Conservation (phyloP, 371 early-diverging fungal genomes). For the Actinomortierella ambigua region DNA sequence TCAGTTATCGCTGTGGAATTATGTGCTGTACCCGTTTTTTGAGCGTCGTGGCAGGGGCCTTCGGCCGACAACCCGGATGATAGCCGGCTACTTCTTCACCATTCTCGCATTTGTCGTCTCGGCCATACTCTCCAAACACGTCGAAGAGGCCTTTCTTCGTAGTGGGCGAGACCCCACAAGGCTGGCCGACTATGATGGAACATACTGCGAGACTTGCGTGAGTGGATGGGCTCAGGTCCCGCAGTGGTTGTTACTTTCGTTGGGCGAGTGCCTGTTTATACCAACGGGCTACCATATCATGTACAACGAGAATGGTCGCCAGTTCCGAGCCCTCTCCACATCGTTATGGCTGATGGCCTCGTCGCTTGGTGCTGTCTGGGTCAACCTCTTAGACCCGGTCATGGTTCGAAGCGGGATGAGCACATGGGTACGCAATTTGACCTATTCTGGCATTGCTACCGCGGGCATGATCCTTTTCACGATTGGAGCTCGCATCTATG, state of each 20-base stretch:
- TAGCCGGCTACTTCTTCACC: constrained; percentile 50
- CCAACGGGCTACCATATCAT: constrained; percentile 61
- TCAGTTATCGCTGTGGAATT: constrained; percentile 61
- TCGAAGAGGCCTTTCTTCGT: too few species aligned
- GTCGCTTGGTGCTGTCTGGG: constrained; percentile 24
- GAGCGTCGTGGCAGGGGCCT: constrained; percentile 45
- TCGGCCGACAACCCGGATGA: constrained; percentile 57
- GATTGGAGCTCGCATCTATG: too few species aligned
- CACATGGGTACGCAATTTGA: neutral
- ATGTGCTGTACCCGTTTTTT: constrained; percentile 55
- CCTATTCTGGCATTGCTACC: neutral
- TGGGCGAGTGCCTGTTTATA: constrained; percentile 54
- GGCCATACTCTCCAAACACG: too few species aligned
- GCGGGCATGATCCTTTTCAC: neutral
- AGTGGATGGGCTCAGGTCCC: neutral
- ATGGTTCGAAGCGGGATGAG: neutral
- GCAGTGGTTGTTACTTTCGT: neutral
- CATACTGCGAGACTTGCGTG: neutral
- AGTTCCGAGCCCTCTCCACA: constrained; percentile 45
- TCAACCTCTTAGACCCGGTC: constrained; percentile 2
- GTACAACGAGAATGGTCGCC: constrained; percentile 52
- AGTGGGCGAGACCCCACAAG: constrained; percentile 4
- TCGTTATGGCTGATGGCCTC: constrained; percentile 49
- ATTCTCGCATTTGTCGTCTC: constrained; percentile 49
- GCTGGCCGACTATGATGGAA: neutral